Percentiles rank a stretch among this genome's conserved stretches.
These are phyloP conservation scores for Nissolia schottii DNA, from an alignment of 306 rosid genomes.

Conservation along the genomic window DNA sequence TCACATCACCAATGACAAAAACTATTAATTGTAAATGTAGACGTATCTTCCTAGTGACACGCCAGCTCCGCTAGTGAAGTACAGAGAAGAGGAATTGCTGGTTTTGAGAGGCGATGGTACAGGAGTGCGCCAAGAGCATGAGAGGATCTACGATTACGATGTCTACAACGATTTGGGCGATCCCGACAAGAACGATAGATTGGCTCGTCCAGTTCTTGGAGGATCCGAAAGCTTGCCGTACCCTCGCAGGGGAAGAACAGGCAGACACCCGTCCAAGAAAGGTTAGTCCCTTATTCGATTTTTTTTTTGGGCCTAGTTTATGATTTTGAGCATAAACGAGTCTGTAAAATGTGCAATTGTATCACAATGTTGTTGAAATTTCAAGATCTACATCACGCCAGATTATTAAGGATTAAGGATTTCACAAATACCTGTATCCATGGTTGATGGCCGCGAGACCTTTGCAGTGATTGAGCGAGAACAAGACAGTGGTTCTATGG, in stretches of 20 bases:
- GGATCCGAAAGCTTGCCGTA: conserved; percentile 41
- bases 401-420: too few species aligned
- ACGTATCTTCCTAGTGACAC: conserved; percentile 54
- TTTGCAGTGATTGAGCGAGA: too few species aligned
- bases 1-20: not conserved
- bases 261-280: conserved; percentile 27
- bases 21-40: conserved; percentile 19
- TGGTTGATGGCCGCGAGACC: too few species aligned
- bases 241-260: conserved; percentile 62
- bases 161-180: conserved; percentile 53
- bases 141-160: conserved; percentile 60
- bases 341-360: too few species aligned
- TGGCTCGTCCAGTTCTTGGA: conserved; percentile 28
- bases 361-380: too few species aligned
- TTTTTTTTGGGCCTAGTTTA: too few species aligned
- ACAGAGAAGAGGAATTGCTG: conserved; percentile 41
- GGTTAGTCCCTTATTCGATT: conserved; percentile 1
- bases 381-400: too few species aligned
- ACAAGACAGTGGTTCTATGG: too few species aligned
- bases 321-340: too few species aligned
- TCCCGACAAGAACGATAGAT: conserved; percentile 26
- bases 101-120: conserved; percentile 53
- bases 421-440: too few species aligned
- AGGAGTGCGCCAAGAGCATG: conserved; percentile 59
- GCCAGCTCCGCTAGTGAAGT: conserved; percentile 36